Percentiles rank a stretch among this genome's conserved stretches.
phyloP scores from a whole-genome alignment of 345 rosid species.

The Salix arbutifolia region DNA sequence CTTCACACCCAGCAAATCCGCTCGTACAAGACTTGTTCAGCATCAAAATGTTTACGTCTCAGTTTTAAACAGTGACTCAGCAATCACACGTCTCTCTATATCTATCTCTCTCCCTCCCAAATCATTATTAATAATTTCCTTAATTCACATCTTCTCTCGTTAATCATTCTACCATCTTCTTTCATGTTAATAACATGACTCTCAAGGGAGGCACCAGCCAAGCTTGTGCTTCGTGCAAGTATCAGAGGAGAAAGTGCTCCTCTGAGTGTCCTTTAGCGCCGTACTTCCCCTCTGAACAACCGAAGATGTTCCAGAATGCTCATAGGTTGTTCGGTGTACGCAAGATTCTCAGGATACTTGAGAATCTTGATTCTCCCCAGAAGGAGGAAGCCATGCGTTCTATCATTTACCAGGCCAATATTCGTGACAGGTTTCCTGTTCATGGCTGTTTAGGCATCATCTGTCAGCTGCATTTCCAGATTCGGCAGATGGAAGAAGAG shows the following conservation, averaged over 20 bases:
- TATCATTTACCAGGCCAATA: conserved; percentile 60
- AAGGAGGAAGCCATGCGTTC: conserved; percentile 71
- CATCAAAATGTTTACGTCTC: conserved; percentile 20
- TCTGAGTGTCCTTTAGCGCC: conserved; percentile 72
- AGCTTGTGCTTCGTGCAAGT: conserved; percentile 96
- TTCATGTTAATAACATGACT: conserved; percentile 51
- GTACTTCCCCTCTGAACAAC: conserved; percentile 76
- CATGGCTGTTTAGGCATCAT: conserved; percentile 69
- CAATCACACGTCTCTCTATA: neutral
- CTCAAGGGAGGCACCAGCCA: conserved; percentile 81
- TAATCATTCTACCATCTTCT: neutral
- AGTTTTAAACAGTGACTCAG: conserved; percentile 19
- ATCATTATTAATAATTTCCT: neutral
- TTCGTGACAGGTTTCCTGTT: conserved; percentile 71
- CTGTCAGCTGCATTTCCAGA: conserved; percentile 39
- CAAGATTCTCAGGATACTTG: conserved; percentile 62
- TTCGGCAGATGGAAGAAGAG: conserved; percentile 58
- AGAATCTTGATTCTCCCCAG: conserved; percentile 45
- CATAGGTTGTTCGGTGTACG: conserved; percentile 76
- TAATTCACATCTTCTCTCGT: neutral
- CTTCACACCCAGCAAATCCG: conserved; percentile 42
- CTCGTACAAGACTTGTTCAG: conserved; percentile 41
- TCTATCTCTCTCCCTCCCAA: neutral
- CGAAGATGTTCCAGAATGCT: conserved; percentile 66
- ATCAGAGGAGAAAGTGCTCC: conserved; percentile 69